A percentile compares a stretch with the other conserved stretches of the same genome.
Evolutionary conservation across 805 yeast genomes (phyloP).

Genomic region (Barnettozyma vustinii): DNA sequence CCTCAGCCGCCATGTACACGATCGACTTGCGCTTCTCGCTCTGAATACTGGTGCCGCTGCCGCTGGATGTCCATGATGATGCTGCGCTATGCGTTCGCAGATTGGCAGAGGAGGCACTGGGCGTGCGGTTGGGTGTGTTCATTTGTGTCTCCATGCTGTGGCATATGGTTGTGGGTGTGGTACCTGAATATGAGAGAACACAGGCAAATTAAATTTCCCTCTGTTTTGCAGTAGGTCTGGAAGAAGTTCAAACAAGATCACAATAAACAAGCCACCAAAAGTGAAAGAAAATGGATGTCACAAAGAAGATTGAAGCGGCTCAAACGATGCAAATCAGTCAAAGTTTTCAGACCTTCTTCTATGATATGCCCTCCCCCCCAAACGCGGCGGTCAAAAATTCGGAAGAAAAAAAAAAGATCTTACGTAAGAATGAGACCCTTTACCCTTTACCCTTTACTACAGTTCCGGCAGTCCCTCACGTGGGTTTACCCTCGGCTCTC

Average conservation of each 20-base stretch:
- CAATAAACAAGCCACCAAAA: not conserved
- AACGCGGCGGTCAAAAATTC: not conserved
- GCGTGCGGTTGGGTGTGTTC: not conserved
- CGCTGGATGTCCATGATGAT: not conserved
- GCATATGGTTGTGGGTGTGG: not conserved
- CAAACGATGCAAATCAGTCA: not conserved
- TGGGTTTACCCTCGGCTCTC: not conserved
- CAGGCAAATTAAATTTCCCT: no score
- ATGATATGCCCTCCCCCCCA: not conserved
- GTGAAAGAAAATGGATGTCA: not conserved
- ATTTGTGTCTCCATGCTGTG: not conserved
- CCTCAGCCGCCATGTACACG: slow-evolving; percentile 61
- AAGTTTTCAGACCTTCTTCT: not conserved
- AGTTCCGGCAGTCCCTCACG: not conserved
- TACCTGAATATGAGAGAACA: not conserved
- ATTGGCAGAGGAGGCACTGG: not conserved
- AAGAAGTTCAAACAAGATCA: not conserved
- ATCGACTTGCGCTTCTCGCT: slow-evolving; percentile 33
- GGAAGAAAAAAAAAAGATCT: no score
- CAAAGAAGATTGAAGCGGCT: not conserved
- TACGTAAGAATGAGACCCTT: not conserved
- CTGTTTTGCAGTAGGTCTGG: not conserved
- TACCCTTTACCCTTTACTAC: no score
- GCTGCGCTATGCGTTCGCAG: not conserved
- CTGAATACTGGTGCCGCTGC: not conserved